phyloP scores from a whole-genome alignment of 2,329 filamentous ascomycete species.

The Verticillium tricorpus region DNA sequence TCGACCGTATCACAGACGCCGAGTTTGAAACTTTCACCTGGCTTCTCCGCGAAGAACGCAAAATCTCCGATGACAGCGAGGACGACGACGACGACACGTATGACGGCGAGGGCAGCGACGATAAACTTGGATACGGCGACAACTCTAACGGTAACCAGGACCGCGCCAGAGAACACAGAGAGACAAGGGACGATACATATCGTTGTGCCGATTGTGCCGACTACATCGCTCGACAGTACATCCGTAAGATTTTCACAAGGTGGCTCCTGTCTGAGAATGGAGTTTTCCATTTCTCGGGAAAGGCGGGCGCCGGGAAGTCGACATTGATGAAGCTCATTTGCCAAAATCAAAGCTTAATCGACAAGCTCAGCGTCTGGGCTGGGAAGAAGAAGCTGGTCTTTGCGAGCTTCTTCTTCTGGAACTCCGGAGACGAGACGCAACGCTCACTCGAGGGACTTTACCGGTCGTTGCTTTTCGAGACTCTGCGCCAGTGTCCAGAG shows the following conservation, averaged over 20 bases:
- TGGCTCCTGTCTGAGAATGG: slow-evolving; percentile 3
- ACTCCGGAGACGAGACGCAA: slow-evolving; percentile 9
- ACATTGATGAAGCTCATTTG: slow-evolving; percentile 3
- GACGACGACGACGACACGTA: background rate
- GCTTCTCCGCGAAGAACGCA: background rate
- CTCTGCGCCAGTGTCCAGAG: slow-evolving; percentile 11
- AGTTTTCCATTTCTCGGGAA: slow-evolving; percentile 8
- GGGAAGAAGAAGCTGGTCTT: slow-evolving; percentile 2
- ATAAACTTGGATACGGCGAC: background rate
- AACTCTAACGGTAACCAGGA: too few species aligned
- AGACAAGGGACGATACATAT: too few species aligned
- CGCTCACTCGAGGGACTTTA: slow-evolving; percentile 14
- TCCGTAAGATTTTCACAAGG: background rate
- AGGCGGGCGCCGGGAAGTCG: slow-evolving; percentile 12
- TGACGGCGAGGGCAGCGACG: background rate
- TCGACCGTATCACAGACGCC: background rate
- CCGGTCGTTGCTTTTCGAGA: slow-evolving; percentile 13
- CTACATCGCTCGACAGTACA: background rate
- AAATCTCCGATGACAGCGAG: background rate
- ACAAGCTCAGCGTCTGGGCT: background rate
- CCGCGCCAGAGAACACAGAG: too few species aligned
- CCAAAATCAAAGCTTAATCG: background rate
- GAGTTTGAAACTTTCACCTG: background rate
- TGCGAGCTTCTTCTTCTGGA: slow-evolving; percentile 12
- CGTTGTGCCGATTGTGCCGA: too few species aligned